phyloP scores from a whole-genome alignment of 192 early-diverging fungal species.

The Coemansia sp. region DNA sequence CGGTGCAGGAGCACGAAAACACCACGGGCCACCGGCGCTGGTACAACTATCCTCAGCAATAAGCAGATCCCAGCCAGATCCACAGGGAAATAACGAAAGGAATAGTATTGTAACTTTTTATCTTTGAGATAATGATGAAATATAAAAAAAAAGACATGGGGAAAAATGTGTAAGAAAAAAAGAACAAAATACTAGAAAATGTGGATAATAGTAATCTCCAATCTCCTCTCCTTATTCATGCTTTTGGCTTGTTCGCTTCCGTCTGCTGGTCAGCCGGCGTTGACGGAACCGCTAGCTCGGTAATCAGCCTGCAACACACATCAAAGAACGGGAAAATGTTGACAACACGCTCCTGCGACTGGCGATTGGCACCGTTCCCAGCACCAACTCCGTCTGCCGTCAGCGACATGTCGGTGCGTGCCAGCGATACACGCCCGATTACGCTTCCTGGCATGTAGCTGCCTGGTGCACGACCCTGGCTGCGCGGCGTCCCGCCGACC shows the following conservation, averaged over 20 bases:
- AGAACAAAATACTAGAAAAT: not conserved
- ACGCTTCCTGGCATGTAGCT: slow-evolving; percentile 58
- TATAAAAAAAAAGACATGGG: slow-evolving; percentile 2
- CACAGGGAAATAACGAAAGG: not conserved
- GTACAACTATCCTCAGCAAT: slow-evolving; percentile 53
- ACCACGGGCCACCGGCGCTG: slow-evolving; percentile 48
- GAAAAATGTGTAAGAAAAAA: not conserved
- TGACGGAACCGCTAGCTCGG: slow-evolving; percentile 83
- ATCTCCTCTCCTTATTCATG: not conserved
- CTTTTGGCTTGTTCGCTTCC: not conserved
- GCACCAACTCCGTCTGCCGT: slow-evolving; percentile 54
- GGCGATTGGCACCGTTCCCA: slow-evolving; percentile 49
- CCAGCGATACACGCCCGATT: slow-evolving; percentile 50
- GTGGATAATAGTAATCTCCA: not conserved
- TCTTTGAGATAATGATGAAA: slow-evolving; percentile 1
- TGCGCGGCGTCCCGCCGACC: slow-evolving; percentile 51
- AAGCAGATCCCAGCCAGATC: too few species aligned
- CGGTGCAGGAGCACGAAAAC: slow-evolving; percentile 41
- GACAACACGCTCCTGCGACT: slow-evolving; percentile 57
- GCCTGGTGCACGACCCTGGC: slow-evolving; percentile 51
- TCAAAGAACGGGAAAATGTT: slow-evolving; percentile 92
- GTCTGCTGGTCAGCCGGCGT: not conserved
- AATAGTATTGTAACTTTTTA: not conserved
- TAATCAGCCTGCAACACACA: slow-evolving; percentile 90
- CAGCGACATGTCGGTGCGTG: slow-evolving; percentile 50